phyloP scores from a whole-genome alignment of 1,284 basidiomycete genomes.

The Waitea zeae region DNA sequence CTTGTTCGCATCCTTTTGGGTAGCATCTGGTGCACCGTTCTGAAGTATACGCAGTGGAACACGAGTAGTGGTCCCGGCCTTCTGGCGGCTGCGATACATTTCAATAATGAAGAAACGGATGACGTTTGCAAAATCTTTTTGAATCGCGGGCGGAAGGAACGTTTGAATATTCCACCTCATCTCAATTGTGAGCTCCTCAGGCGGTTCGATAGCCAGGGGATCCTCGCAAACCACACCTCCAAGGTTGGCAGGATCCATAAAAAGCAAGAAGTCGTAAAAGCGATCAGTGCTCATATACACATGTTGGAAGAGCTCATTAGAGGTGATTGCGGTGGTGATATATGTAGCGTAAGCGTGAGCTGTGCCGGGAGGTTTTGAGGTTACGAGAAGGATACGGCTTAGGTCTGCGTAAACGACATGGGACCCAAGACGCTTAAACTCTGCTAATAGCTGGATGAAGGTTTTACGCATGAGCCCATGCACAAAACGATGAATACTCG shows the following conservation, averaged over 20 bases:
- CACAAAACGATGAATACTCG: slow-evolving; percentile 85
- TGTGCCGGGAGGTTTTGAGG: slow-evolving; percentile 89
- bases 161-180: slow-evolving; percentile 93
- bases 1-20: slow-evolving; percentile 52
- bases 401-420: slow-evolving; percentile 95
- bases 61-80: slow-evolving; percentile 36
- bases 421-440: slow-evolving; percentile 91
- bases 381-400: slow-evolving; percentile 78
- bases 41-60: slow-evolving; percentile 65
- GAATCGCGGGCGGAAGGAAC: slow-evolving; percentile 79
- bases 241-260: slow-evolving; percentile 93
- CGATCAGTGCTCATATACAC: slow-evolving; percentile 76
- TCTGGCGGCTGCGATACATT: slow-evolving; percentile 66
- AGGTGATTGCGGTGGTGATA: slow-evolving; percentile 83
- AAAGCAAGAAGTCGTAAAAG: slow-evolving; percentile 90
- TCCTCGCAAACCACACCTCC: slow-evolving; percentile 81
- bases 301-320: slow-evolving; percentile 92
- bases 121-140: slow-evolving; percentile 59
- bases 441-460: slow-evolving; percentile 91
- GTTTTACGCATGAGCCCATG: slow-evolving; percentile 97
- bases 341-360: slow-evolving; percentile 94
- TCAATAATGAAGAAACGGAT: slow-evolving; percentile 81
- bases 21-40: slow-evolving; percentile 45
- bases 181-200: slow-evolving; percentile 55
- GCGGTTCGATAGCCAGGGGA: slow-evolving; percentile 47